Evolutionary conservation across 495 filamentous ascomycete genomes (phyloP).

Genomic region (Penicillium ochrochloron): DNA sequence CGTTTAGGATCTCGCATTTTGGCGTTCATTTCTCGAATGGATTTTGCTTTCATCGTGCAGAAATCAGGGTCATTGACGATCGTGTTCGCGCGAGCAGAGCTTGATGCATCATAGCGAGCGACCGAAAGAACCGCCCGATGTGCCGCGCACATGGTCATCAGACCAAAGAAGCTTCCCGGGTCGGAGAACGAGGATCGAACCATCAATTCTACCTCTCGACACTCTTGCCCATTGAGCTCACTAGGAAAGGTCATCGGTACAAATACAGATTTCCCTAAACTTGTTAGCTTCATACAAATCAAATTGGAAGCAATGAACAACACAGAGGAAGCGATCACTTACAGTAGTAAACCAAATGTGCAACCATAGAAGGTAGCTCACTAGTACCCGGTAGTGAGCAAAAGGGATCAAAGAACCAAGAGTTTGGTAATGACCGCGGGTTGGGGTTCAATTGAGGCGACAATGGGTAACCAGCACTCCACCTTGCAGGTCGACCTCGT

Average conservation of each 20-base stretch:
- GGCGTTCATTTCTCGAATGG: conserved; percentile 40
- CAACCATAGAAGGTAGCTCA: conserved; percentile 32
- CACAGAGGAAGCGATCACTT: conserved; percentile 14
- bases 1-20: conserved; percentile 35
- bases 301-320: background rate
- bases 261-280: conserved; percentile 38
- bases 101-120: conserved; percentile 21
- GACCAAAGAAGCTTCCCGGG: conserved; percentile 40
- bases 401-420: conserved; percentile 42
- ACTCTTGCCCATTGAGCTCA: conserved; percentile 26
- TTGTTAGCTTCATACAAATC: conserved; percentile 13
- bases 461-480: conserved; percentile 25
- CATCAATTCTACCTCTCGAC: conserved; percentile 34
- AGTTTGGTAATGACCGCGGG: conserved; percentile 26
- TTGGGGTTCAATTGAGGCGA: conserved; percentile 23
- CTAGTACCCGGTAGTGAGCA: conserved; percentile 33
- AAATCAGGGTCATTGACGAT: conserved; percentile 37
- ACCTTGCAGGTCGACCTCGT: conserved; percentile 22
- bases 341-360: conserved; percentile 40
- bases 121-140: conserved; percentile 37
- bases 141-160: conserved; percentile 45
- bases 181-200: conserved; percentile 40
- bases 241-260: conserved; percentile 45
- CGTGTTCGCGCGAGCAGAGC: conserved; percentile 2
- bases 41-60: conserved; percentile 42